These are phyloP conservation scores for Picochlorum sp. DNA, from an alignment of 139 green algal genomes.

Conservation along the genomic window DNA sequence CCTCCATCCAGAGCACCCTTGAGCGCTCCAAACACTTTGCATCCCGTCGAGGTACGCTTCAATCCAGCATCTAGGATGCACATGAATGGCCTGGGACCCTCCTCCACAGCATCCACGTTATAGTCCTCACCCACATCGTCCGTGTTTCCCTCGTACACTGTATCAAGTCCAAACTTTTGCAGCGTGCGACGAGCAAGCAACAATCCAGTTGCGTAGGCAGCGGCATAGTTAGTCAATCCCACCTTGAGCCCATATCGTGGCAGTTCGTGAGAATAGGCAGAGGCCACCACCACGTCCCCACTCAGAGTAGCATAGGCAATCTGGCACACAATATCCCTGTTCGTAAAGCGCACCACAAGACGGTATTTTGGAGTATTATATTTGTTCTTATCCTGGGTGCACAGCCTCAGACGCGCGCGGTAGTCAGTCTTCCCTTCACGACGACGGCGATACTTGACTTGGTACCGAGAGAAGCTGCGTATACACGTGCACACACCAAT, in stretches of 20 bases:
- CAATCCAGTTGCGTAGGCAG: conserved; percentile 88
- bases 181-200: conserved; percentile 87
- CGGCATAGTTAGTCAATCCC: conserved; percentile 96
- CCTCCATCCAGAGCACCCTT: conserved; percentile 89
- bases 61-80: conserved; percentile 93
- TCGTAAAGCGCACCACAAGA: conserved; percentile 78
- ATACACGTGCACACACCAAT: background rate
- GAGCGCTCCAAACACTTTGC: conserved; percentile 56
- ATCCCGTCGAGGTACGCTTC: conserved; percentile 89
- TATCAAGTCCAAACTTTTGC: conserved; percentile 84
- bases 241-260: conserved; percentile 82
- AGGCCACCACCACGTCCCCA: conserved; percentile 78
- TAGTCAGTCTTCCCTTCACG: conserved; percentile 93
- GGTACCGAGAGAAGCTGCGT: background rate
- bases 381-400: conserved; percentile 99
- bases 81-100: conserved; percentile 86
- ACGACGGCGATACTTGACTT: conserved; percentile 84
- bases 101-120: conserved; percentile 86
- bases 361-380: conserved; percentile 98
- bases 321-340: conserved; percentile 82
- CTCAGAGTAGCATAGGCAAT: conserved; percentile 88
- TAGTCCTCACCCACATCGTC: conserved; percentile 80
- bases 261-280: conserved; percentile 91
- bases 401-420: conserved; percentile 79
- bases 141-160: conserved; percentile 69